Evolutionary conservation across 768 basidiomycete species (phyloP), one percentile per base, ranked within the genome.

Genomic region (Termitomyces eurrhizus): DNA sequence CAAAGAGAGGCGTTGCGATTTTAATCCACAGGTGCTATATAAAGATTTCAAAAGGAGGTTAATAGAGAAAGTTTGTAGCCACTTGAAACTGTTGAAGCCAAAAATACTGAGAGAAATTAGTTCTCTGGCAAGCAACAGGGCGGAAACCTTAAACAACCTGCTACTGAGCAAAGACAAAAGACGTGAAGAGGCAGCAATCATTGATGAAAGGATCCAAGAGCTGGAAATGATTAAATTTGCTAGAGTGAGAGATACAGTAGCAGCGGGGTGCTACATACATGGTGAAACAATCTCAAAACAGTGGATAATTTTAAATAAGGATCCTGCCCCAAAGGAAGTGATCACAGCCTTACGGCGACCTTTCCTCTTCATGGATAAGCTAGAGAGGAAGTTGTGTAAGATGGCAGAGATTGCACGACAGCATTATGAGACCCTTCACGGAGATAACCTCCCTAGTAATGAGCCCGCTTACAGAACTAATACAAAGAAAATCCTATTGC

Each of bases 391-490:
- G 0, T 71, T 74, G 0, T 8, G 59, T 0, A 54, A 70, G 16
- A 78, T 78, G 77, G 71, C 74, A 0, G 56, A 74, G 0, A 55
- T 77, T 0, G 71, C 74, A 0, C 57, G 53, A 26, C 26, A 68
- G 14, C 67, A 74, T 52, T 73, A 77, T 52, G 56, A 71, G 0
- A 11, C 65, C 0, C 66, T 78, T 0, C 75, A 78, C 50, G 8
- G 51, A 21, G 8, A 32, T 1, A 11, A 35, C 5, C 0, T n/a
- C 4, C 37, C 36, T n/a, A n/a, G n/a, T n/a, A n/a, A n/a, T n/a
- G n/a, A n/a, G n/a, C n/a, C n/a, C n/a, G n/a, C n/a, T n/a, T n/a
- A n/a, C n/a, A n/a, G n/a, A n/a, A n/a, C n/a, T n/a, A n/a, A n/a
- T n/a, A n/a, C n/a, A n/a, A n/a, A n/a, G n/a, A n/a, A n/a, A n/a